Evolutionary conservation across 2,329 filamentous ascomycete genomes (phyloP).

Genomic region (Alternaria solani): DNA sequence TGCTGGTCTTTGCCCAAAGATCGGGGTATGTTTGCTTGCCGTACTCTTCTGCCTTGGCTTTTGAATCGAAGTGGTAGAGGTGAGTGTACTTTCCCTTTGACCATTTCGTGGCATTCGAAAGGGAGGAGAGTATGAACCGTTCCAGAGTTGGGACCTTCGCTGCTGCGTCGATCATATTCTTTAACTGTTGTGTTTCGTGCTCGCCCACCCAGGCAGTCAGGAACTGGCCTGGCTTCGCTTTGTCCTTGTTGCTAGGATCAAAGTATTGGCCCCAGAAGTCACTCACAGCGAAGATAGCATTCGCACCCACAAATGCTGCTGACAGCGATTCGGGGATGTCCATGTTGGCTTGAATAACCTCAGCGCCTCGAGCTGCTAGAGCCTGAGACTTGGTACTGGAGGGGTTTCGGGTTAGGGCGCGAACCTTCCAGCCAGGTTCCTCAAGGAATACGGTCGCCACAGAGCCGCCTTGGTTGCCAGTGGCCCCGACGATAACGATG

Average conservation of each 20-base stretch:
- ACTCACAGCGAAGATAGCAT: not conserved
- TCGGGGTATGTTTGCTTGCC: not conserved
- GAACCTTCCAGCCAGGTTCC: not conserved
- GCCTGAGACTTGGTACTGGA: not conserved
- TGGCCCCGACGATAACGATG: too few relatives aligned
- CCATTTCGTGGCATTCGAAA: not conserved
- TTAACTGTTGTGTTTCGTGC: not conserved
- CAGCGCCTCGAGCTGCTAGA: not conserved
- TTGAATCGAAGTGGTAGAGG: not conserved
- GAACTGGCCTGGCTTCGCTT: too few relatives aligned
- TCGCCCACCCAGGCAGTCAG: too few relatives aligned
- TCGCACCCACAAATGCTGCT: not conserved
- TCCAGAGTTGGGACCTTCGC: not conserved
- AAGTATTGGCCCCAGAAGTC: too few relatives aligned
- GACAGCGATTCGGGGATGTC: not conserved
- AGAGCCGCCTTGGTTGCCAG: too few relatives aligned
- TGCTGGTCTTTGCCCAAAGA: not conserved
- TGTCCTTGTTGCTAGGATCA: too few relatives aligned
- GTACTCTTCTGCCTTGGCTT: not conserved
- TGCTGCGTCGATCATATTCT: not conserved
- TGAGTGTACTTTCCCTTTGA: not conserved
- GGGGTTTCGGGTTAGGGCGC: not conserved
- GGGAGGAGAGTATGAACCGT: not conserved
- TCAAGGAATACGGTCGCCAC: too few relatives aligned
- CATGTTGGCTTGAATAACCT: not conserved